A percentile compares a stretch with the other conserved stretches of the same genome.
phyloP scores from a whole-genome alignment of 495 filamentous ascomycete species.

The Amphirosellinia nigrospora region DNA sequence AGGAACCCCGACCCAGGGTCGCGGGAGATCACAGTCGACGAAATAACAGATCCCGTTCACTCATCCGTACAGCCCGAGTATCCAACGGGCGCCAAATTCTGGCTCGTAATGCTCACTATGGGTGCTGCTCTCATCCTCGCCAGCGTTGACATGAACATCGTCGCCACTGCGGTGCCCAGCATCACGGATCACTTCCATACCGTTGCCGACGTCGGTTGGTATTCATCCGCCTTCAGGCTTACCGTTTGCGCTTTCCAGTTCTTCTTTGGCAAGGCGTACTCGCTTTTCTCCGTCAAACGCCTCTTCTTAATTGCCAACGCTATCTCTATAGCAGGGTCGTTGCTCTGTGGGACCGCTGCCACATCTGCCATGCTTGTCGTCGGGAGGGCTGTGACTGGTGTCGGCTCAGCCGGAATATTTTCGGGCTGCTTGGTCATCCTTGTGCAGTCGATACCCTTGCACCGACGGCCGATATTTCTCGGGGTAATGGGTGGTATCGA shows the following conservation, averaged over 20 bases:
- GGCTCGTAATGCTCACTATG: slow-evolving; percentile 10
- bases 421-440: slow-evolving; percentile 44
- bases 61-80: background rate
- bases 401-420: slow-evolving; percentile 45
- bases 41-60: background rate
- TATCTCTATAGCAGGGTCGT: slow-evolving; percentile 43
- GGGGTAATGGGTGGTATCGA: slow-evolving; percentile 53
- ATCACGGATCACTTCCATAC: slow-evolving; percentile 48
- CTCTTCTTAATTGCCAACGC: slow-evolving; percentile 41
- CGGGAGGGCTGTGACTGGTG: slow-evolving; percentile 54
- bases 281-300: slow-evolving; percentile 46
- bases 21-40: background rate
- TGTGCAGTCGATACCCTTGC: slow-evolving; percentile 39
- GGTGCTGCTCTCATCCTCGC: background rate
- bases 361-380: slow-evolving; percentile 50
- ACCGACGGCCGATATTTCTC: slow-evolving; percentile 44
- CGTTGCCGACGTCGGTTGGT: slow-evolving; percentile 54
- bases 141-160: slow-evolving; percentile 37
- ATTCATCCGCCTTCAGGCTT: slow-evolving; percentile 54
- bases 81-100: slow-evolving; percentile 5
- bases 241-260: slow-evolving; percentile 53
- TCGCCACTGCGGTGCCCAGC: slow-evolving; percentile 51
- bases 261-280: slow-evolving; percentile 54
- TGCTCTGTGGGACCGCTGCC: slow-evolving; percentile 53
- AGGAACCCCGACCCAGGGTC: background rate